Conservation (phyloP, 192 early-diverging fungal species). For the Allomyces macrogynus region DNA sequence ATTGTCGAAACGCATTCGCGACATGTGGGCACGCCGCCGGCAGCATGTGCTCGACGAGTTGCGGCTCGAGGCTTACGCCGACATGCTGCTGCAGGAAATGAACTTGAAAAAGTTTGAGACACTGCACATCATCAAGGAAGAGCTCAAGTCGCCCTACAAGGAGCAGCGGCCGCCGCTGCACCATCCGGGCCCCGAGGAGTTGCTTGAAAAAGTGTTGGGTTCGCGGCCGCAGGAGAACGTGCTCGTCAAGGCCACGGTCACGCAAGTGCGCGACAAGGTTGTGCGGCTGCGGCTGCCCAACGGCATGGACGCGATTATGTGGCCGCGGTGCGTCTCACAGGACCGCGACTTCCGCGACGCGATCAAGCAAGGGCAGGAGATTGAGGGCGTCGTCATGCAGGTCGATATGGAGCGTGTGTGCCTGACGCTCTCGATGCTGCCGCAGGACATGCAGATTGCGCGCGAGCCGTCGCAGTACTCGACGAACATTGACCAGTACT, state of each 20-base stretch:
- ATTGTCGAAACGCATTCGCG: conserved; percentile 45
- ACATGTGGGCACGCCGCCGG: conserved; percentile 52
- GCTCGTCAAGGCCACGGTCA: conserved; percentile 45
- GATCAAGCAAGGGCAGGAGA: conserved; percentile 41
- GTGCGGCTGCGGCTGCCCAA: conserved; percentile 54
- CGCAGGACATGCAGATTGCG: conserved; percentile 25
- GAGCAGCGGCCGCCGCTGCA: conserved; percentile 48
- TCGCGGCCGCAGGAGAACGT: conserved; percentile 60
- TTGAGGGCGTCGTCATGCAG: conserved; percentile 55
- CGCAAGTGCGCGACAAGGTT: conserved; percentile 48
- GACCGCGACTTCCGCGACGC: conserved; percentile 32
- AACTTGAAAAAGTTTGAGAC: conserved; percentile 61
- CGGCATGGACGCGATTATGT: conserved; percentile 71
- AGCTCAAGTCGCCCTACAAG: conserved; percentile 60
- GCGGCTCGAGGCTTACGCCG: conserved; percentile 74
- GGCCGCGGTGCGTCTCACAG: conserved; percentile 34
- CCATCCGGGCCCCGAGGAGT: conserved; percentile 27
- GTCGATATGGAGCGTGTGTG: conserved; percentile 57
- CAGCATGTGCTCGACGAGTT: conserved; percentile 62
- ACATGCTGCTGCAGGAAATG: conserved; percentile 50
- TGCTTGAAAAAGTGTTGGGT: conserved; percentile 44
- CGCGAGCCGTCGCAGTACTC: conserved; percentile 19
- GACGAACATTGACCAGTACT: conserved; percentile 31
- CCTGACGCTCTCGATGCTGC: conserved; percentile 52
- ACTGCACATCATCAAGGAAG: conserved; percentile 66